Conservation (phyloP, 2,329 filamentous ascomycete genomes). For the Alternaria gaisen region DNA sequence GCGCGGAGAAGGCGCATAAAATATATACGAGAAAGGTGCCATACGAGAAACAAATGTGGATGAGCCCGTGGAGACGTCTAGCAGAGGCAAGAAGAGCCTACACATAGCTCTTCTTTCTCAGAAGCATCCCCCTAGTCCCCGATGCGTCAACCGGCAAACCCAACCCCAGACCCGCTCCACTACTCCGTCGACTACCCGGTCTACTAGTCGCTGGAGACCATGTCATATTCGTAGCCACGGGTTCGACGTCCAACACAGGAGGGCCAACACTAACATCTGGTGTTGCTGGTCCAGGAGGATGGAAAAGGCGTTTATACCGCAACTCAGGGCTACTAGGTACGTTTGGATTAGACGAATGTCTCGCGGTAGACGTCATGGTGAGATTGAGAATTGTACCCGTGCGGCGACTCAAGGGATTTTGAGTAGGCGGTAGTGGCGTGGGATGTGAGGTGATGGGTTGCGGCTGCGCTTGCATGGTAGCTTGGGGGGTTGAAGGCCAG, state of each 20-base stretch:
- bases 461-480: background rate
- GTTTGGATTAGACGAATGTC: background rate
- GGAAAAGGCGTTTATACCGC: conserved; percentile 55
- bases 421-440: conserved; percentile 22
- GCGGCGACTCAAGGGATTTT: conserved; percentile 19
- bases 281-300: conserved; percentile 34
- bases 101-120: conserved; percentile 32
- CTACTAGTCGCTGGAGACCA: conserved; percentile 16
- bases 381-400: conserved; percentile 33
- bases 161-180: conserved; percentile 17
- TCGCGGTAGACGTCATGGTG: conserved; percentile 34
- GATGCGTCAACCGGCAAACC: conserved; percentile 39
- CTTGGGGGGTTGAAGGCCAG: conserved; percentile 39
- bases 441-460: conserved; percentile 36
- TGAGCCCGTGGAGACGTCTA: background rate
- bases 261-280: conserved; percentile 26
- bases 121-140: conserved; percentile 44
- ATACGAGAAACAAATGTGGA: too few species aligned
- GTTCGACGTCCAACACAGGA: conserved; percentile 1
- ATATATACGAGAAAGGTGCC: conserved; percentile 9
- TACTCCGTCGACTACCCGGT: conserved; percentile 29
- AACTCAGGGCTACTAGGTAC: conserved; percentile 51
- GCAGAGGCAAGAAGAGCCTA: background rate
- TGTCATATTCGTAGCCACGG: background rate
- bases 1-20: background rate